Evolutionary conservation across 257 asterid genomes (phyloP).

Genomic region (Lantana camara): DNA sequence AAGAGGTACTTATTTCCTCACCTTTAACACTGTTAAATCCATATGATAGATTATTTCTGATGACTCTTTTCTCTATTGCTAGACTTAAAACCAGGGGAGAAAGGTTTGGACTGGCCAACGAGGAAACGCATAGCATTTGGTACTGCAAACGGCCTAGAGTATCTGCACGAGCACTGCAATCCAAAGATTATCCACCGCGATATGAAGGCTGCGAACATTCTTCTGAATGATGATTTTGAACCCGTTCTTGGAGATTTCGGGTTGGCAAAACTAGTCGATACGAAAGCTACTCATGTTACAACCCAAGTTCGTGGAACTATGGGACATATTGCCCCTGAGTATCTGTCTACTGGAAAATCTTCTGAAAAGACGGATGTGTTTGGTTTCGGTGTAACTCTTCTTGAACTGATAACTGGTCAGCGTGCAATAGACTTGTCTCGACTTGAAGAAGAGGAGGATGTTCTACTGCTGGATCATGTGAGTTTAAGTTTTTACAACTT

Average conservation of each 20-base stretch:
- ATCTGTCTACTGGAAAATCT: constrained; percentile 84
- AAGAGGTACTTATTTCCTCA: constrained; percentile 63
- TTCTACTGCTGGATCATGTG: constrained; percentile 85
- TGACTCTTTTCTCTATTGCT: no score
- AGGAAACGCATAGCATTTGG: constrained; percentile 83
- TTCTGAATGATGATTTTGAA: constrained; percentile 71
- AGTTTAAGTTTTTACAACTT: constrained; percentile 40
- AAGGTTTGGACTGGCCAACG: constrained; percentile 73
- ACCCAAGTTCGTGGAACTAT: constrained; percentile 95
- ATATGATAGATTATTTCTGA: no score
- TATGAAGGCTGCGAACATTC: constrained; percentile 91
- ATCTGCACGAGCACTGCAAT: constrained; percentile 87
- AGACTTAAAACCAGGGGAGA: constrained; percentile 85
- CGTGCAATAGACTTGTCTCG: constrained; percentile 90
- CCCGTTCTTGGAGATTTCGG: constrained; percentile 96
- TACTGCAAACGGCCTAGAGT: constrained; percentile 89
- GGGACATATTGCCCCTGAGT: constrained; percentile 98
- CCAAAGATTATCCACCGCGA: constrained; percentile 92
- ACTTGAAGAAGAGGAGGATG: constrained; percentile 95
- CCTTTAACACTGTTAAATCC: no score
- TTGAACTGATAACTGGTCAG: constrained; percentile 86
- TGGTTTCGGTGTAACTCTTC: constrained; percentile 88
- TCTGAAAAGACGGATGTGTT: constrained; percentile 91
- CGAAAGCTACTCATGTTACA: constrained; percentile 73
- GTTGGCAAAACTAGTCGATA: constrained; percentile 74